phyloP scores from a whole-genome alignment of 257 asterid species.

The Scutellaria barbata region DNA sequence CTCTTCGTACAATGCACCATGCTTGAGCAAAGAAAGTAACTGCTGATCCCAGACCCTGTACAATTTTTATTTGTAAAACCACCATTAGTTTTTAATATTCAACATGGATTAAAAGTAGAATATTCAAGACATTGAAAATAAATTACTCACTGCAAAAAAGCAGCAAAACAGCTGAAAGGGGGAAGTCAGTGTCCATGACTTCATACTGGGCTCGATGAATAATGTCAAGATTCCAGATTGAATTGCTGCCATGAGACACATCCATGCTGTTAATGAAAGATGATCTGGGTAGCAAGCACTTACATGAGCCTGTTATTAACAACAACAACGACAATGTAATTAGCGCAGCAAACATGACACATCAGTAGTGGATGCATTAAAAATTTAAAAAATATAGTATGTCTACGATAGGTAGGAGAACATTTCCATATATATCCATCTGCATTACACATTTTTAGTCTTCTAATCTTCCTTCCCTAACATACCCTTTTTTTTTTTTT shows the following conservation, averaged over 20 bases:
- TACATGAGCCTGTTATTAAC: conserved; percentile 31
- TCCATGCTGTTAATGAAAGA: conserved; percentile 53
- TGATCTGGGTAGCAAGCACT: conserved; percentile 40
- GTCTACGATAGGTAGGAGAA: too few relatives aligned
- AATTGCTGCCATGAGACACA: conserved; percentile 43
- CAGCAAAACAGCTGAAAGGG: conserved; percentile 39
- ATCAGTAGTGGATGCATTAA: too few relatives aligned
- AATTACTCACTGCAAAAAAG: conserved; percentile 39
- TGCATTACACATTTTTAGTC: too few relatives aligned
- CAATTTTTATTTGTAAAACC: not conserved
- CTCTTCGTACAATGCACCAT: conserved; percentile 65
- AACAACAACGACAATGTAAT: too few relatives aligned
- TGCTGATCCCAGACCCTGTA: conserved; percentile 51
- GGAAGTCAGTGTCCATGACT: conserved; percentile 43
- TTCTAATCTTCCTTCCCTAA: too few relatives aligned
- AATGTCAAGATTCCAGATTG: conserved; percentile 43
- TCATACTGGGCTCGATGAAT: conserved; percentile 28
- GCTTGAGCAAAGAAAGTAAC: conserved; percentile 64
- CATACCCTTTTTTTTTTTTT: too few relatives aligned
- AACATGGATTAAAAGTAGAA: too few relatives aligned
- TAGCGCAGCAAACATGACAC: too few relatives aligned
- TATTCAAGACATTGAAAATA: not conserved
- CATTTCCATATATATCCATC: too few relatives aligned
- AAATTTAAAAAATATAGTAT: too few relatives aligned
- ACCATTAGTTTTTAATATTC: not conserved